Base-by-base conservation (phyloP, 345 rosid species). In the Melaleuca quinquenervia region DNA sequence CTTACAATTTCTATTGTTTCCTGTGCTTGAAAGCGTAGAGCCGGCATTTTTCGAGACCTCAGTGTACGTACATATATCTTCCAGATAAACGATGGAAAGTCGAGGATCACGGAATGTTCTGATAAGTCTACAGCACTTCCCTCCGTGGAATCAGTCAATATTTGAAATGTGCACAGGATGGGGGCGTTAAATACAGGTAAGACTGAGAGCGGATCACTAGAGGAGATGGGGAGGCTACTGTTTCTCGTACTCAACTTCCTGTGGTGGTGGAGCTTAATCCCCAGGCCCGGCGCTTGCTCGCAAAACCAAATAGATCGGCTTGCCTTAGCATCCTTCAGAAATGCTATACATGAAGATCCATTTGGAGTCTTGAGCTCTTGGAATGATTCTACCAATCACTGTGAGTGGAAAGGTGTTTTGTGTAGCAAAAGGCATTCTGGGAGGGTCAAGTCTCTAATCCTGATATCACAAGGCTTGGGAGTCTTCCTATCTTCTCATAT, bases 301-400 rank as follows among this genome's bases (percentile, higher is more conserved):
- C 70, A 60, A 60, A 60, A 60, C 36, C 36, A n/a, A 60, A 60
- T 36, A 0, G 70, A 60, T n/a, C 36, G 0, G 70, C 0, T 60
- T 0, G 9, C 36, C 0, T 60, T 60, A 60, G 20, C 3, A 16
- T 60, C 0, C 20, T 13, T 60, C 0, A 60, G 7, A 13, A 60
- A n/a, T 0, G 20, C 18, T 1, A 60, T 60, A 60, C 16, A 13
- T 1, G 36, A n/a, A 12, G 74, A 60, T 32, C 70, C 70, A 13
- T 60, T 60, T 13, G 2, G 36, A 0, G 36, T 11, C 70, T n/a
- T 60, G 70, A 60, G 70, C 36, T 60, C 36, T n/a, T 60, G 70
- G 70, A 60, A 60, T n/a, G 70, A 60, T 60, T 60, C 70, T n/a
- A 13, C 36, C 1, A 3, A 60, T 60, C 36, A 60, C 13, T 60